Evolutionary conservation across 495 filamentous ascomycete genomes (phyloP), one percentile per base, ranked within the genome.

Genomic region (Penicillium paxilli): DNA sequence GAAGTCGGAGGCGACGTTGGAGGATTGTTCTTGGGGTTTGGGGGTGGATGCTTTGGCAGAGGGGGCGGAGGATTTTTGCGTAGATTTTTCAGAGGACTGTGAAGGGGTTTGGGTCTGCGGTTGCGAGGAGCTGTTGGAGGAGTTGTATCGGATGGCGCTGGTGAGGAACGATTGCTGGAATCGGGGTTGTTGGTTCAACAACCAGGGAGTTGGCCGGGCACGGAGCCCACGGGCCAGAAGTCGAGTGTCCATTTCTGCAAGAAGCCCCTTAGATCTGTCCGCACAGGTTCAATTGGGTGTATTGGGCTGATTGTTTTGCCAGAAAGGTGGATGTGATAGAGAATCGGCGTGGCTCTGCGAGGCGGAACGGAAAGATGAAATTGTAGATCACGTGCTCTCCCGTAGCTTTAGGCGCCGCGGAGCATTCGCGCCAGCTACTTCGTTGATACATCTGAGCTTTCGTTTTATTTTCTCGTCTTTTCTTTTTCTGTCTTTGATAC

Each of bases 191-290:
- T 63, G 51, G 59, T 44, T 51, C 50, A 60, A 52, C 30, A 69
- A 58, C 49, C 52, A 59, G 44, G 67, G 44, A n/a, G 63, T 67
- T 48, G 70, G 67, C 59, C 63, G 55, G 62, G 63, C 54, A 22
- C 68, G 72, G 60, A 75, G 66, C 59, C 64, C 60, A 24, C 66
- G 66, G 54, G 68, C 58, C 28, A 77, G 55, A 52, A 57, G 30
- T 58, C 68, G 70, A 59, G 62, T 52, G 59, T 75, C 71, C 72
- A 75, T 76, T 55, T 53, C 60, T 32, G 8, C 23, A n/a, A 26
- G 26, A 46, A 30, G 25, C 35, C 42, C n/a, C 26, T 45, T 25
- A 45, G 33, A 37, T 41, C 9, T 21, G n/a, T 16, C 20, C 24
- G 40, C 21, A 33, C 28, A 47, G 33, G 40, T 44, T 17, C 41